Base-by-base conservation (phyloP, 257 asterid genomes). In the Lithospermum erythrorhizon region DNA sequence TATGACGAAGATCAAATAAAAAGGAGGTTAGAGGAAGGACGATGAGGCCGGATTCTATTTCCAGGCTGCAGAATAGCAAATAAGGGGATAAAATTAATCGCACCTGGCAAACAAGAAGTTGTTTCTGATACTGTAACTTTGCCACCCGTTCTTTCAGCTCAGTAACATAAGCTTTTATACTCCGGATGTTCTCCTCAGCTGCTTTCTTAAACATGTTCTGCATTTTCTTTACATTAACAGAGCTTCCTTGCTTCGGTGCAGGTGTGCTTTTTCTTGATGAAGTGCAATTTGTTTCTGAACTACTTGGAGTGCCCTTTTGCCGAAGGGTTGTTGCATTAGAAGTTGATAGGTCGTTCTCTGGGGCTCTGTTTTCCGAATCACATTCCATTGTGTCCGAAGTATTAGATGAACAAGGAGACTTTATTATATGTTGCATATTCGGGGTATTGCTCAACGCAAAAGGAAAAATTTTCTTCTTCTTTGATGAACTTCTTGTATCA, bases 71-170 rank as follows among this genome's bases (percentile, higher is more conserved):
- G n/a, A 4, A 1, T 16, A 9, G 48, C 17, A 13, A 5, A 41
- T 14, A 41, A 11, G 37, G 37, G 18, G 37, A 30, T 23, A 56
- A 56, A 10, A 6, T 23, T 27, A 21, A n/a, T 57, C 61, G 59
- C 66, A 91, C 98, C 94, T 93, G 96, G 78, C 95, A 84, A 74
- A 93, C 97, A 47, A 93, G 89, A 45, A 93, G 95, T 73, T 93
- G 97, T 72, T 93, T 93, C 72, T 93, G 98, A 75, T 93, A 93
- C 68, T 88, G 98, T 61, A 93, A 82, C 87, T 93, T 93, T 14
- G 95, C 95, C 1, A 89, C 95, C 59, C 97, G 81, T 74, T 89
- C 98, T 73, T 93, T 93, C 37, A 89, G 89, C 83, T 84, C 97
- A 0, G 86, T 81, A 45, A 93, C 97, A 29, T 93, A 93, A 72